Evolutionary conservation across 805 yeast genomes (phyloP).

Genomic region (Candida schatavii): DNA sequence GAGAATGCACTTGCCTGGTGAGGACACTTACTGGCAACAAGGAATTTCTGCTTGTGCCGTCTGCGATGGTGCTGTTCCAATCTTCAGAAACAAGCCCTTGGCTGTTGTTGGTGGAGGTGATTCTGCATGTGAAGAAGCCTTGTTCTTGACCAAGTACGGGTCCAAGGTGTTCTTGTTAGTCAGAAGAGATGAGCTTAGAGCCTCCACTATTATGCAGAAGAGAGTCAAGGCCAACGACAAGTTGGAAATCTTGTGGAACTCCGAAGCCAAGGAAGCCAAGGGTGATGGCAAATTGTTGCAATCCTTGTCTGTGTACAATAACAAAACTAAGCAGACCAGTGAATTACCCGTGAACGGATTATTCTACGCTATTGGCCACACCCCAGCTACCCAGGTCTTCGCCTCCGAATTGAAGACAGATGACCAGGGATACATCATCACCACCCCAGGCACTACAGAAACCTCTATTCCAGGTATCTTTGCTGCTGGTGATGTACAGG

Average conservation of each 20-base stretch:
- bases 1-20: slow-evolving; percentile 93
- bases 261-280: slow-evolving; percentile 81
- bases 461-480: slow-evolving; percentile 89
- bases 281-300: slow-evolving; percentile 88
- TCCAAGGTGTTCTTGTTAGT: slow-evolving; percentile 92
- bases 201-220: slow-evolving; percentile 95
- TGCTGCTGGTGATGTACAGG: slow-evolving; percentile 99
- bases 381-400: slow-evolving; percentile 88
- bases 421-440: slow-evolving; percentile 83
- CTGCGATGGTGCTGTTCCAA: slow-evolving; percentile 99
- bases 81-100: slow-evolving; percentile 95
- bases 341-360: slow-evolving; percentile 84
- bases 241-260: slow-evolving; percentile 86
- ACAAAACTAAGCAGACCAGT: slow-evolving; percentile 61
- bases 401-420: slow-evolving; percentile 77
- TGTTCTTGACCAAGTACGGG: slow-evolving; percentile 94
- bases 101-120: slow-evolving; percentile 99
- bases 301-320: slow-evolving; percentile 64
- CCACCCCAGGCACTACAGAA: slow-evolving; percentile 83
- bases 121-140: slow-evolving; percentile 99
- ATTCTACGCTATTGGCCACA: slow-evolving; percentile 97
- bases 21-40: slow-evolving; percentile 97
- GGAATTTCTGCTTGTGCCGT: slow-evolving; percentile 99
- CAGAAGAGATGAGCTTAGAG: slow-evolving; percentile 92
- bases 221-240: slow-evolving; percentile 82